Percentiles rank a stretch among this genome's conserved stretches.
phyloP scores from a whole-genome alignment of 768 basidiomycete species.

The Mrakia blollopis region DNA sequence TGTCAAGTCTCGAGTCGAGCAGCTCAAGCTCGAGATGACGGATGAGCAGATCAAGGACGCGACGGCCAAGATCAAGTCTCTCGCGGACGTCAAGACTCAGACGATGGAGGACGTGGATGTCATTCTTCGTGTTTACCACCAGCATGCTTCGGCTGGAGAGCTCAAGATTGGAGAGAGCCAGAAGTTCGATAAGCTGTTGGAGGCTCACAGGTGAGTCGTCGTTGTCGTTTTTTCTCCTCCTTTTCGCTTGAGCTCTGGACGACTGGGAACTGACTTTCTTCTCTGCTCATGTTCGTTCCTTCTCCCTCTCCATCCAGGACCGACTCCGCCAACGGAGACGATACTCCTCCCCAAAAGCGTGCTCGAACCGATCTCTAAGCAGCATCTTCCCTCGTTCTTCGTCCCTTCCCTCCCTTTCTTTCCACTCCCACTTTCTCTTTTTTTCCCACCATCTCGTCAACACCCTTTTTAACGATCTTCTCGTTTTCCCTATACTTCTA shows the following conservation, averaged over 20 bases:
- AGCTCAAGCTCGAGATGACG: slow-evolving; percentile 78
- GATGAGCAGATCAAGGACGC: slow-evolving; percentile 97
- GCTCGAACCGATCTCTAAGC: slow-evolving; percentile 10
- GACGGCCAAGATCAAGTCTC: slow-evolving; percentile 98
- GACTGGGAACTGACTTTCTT: background rate
- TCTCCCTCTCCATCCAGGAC: background rate
- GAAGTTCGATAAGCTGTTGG: slow-evolving; percentile 78
- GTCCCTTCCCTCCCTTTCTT: too few relatives aligned
- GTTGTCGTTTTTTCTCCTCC: background rate
- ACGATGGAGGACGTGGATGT: slow-evolving; percentile 99
- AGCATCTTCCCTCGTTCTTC: background rate
- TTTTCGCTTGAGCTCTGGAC: background rate
- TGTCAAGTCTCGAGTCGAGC: slow-evolving; percentile 98
- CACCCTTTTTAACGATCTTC: too few relatives aligned
- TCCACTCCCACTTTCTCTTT: background rate
- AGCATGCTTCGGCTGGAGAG: slow-evolving; percentile 83
- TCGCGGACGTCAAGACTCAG: slow-evolving; percentile 95
- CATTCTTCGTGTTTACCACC: slow-evolving; percentile 90
- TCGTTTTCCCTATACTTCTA: too few relatives aligned
- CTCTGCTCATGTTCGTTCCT: background rate
- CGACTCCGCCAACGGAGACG: slow-evolving; percentile 10
- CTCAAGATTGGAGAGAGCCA: slow-evolving; percentile 91
- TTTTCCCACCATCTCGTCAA: background rate
- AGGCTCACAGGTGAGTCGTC: slow-evolving; percentile 20
- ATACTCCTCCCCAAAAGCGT: slow-evolving; percentile 11